Evolutionary conservation across 1,284 basidiomycete genomes (phyloP).

Genomic region (Termitomyces sp.): DNA sequence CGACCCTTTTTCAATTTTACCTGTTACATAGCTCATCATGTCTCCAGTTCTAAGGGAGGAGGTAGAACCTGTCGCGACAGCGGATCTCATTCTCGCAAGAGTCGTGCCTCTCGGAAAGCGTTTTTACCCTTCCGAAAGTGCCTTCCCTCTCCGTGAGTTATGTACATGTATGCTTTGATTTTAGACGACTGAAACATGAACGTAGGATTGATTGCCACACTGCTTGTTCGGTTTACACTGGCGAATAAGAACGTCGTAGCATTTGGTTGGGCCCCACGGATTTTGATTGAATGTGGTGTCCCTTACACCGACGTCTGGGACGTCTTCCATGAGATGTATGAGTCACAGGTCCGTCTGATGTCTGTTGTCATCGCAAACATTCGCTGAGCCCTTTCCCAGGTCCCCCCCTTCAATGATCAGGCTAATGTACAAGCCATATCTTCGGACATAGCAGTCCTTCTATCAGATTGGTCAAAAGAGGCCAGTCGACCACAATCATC

Average conservation of each 20-base stretch:
- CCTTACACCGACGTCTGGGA: slow-evolving; percentile 79
- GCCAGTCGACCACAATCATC: slow-evolving; percentile 60
- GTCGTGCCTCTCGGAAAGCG: slow-evolving; percentile 73
- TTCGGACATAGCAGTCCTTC: slow-evolving; percentile 69
- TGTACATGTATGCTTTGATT: neutral
- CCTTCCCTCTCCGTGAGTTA: slow-evolving; percentile 77
- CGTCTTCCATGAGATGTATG: slow-evolving; percentile 81
- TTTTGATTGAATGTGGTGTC: slow-evolving; percentile 73
- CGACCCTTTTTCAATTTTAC: slow-evolving; percentile 20
- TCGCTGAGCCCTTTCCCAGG: slow-evolving; percentile 34
- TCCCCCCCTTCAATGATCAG: slow-evolving; percentile 80
- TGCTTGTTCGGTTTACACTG: slow-evolving; percentile 68
- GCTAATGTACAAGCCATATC: slow-evolving; percentile 73
- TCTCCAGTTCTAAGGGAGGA: slow-evolving; percentile 44
- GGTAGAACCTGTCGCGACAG: slow-evolving; percentile 44
- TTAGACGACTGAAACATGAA: slow-evolving; percentile 6
- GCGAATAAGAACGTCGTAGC: slow-evolving; percentile 56
- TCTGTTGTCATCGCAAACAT: neutral
- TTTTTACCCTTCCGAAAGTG: slow-evolving; percentile 88
- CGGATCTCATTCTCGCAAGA: slow-evolving; percentile 59
- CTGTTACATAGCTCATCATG: neutral
- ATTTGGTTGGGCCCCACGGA: slow-evolving; percentile 75
- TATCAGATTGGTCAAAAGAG: slow-evolving; percentile 74
- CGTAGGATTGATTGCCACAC: slow-evolving; percentile 61
- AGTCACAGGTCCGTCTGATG: slow-evolving; percentile 64